A percentile compares a stretch with the other conserved stretches of the same genome.
These are phyloP conservation scores for Pseudogymnoascus destructans DNA, from an alignment of 2,329 filamentous ascomycete species.

Conservation along the genomic window DNA sequence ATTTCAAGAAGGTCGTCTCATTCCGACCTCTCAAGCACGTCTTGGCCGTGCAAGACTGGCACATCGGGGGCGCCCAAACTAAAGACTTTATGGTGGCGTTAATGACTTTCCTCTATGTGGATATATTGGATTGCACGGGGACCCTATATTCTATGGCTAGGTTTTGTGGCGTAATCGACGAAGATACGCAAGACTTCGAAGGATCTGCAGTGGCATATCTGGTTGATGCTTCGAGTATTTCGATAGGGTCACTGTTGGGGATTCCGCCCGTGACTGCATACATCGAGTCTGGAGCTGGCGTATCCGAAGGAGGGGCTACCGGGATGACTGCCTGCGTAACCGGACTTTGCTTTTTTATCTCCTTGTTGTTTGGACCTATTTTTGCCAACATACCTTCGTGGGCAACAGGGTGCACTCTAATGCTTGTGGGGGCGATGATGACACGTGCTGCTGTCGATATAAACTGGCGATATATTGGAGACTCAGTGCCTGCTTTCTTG, in stretches of 20 bases:
- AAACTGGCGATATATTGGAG: conserved; percentile 79
- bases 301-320: conserved; percentile 75
- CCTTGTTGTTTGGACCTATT: conserved; percentile 80
- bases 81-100: conserved; percentile 71
- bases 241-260: conserved; percentile 67
- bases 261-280: conserved; percentile 74
- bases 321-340: conserved; percentile 71
- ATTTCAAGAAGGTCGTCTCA: conserved; percentile 77
- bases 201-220: conserved; percentile 73
- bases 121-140: conserved; percentile 77
- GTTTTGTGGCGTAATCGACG: conserved; percentile 68
- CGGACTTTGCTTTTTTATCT: conserved; percentile 73
- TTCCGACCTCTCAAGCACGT: conserved; percentile 65
- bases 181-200: conserved; percentile 75
- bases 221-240: conserved; percentile 68
- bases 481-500: conserved; percentile 72
- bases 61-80: conserved; percentile 39
- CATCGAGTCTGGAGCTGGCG: conserved; percentile 80
- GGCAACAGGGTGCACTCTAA: conserved; percentile 75
- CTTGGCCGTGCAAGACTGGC: conserved; percentile 60
- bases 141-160: conserved; percentile 84
- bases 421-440: conserved; percentile 82
- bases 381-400: conserved; percentile 82
- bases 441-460: conserved; percentile 64
- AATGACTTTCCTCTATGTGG: conserved; percentile 81